phyloP scores from a whole-genome alignment of 2,329 filamentous ascomycete species.

The Hypoxylon sp. region DNA sequence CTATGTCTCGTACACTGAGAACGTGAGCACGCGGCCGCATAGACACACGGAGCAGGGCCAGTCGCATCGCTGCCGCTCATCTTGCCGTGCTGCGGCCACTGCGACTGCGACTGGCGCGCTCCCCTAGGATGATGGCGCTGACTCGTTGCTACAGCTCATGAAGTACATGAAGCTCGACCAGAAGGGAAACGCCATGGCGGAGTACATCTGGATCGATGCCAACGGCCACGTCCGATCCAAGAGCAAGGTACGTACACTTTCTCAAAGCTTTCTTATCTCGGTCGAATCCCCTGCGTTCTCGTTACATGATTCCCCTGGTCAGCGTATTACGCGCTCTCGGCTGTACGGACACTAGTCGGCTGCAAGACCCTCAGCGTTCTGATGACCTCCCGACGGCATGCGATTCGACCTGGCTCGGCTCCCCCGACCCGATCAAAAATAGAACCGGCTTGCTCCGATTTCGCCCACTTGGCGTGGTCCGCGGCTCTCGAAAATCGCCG shows the following conservation, averaged over 20 bases:
- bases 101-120: constrained; percentile 12
- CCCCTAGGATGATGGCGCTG: constrained; percentile 26
- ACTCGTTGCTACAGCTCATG: constrained; percentile 68
- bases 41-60: constrained; percentile 14
- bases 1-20: constrained; percentile 46
- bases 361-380: constrained; percentile 24
- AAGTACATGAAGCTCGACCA: constrained; percentile 94
- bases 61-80: constrained; percentile 21
- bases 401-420: constrained; percentile 21
- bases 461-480: constrained; percentile 34
- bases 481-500: constrained; percentile 25
- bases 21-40: constrained; percentile 42
- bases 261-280: constrained; percentile 33
- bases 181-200: constrained; percentile 86
- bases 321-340: constrained; percentile 6
- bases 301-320: constrained; percentile 41
- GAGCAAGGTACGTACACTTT: constrained; percentile 78
- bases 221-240: constrained; percentile 88
- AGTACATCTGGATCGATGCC: constrained; percentile 96
- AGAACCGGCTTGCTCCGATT: constrained; percentile 37
- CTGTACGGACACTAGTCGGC: constrained; percentile 11
- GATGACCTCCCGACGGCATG: constrained; percentile 14
- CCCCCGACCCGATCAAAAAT: constrained; percentile 27
- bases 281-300: constrained; percentile 40
- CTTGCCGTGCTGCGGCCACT: too few relatives aligned